These are phyloP conservation scores for Austroboletus niveus DNA, from an alignment of 1,284 basidiomycete genomes.

Conservation along the genomic window DNA sequence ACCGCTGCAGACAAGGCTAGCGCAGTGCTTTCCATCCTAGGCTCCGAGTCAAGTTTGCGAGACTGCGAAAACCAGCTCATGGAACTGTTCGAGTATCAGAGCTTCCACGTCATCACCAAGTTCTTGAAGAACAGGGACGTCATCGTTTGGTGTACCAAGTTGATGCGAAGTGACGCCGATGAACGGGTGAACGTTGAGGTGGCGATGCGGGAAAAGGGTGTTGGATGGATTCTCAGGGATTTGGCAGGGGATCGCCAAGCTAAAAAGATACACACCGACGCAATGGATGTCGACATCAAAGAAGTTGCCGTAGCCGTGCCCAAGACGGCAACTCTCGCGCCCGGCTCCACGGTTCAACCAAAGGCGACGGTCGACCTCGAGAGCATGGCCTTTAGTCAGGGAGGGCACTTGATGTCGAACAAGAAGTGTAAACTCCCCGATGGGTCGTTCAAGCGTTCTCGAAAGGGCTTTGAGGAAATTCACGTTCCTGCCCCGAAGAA, in stretches of 20 bases:
- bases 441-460: slow-evolving; percentile 94
- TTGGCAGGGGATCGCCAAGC: slow-evolving; percentile 75
- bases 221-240: slow-evolving; percentile 94
- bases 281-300: slow-evolving; percentile 78
- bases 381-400: slow-evolving; percentile 93
- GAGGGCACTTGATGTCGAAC: slow-evolving; percentile 96
- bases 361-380: slow-evolving; percentile 89
- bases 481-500: slow-evolving; percentile 95
- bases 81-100: slow-evolving; percentile 95
- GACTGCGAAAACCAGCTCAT: slow-evolving; percentile 98
- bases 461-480: slow-evolving; percentile 98
- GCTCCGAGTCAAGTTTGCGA: slow-evolving; percentile 85
- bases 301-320: slow-evolving; percentile 56
- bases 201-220: slow-evolving; percentile 96
- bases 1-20: slow-evolving; percentile 92
- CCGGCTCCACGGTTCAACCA: slow-evolving; percentile 86
- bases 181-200: slow-evolving; percentile 95
- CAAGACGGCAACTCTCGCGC: slow-evolving; percentile 85
- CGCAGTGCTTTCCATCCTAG: slow-evolving; percentile 83
- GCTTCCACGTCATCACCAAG: slow-evolving; percentile 88
- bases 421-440: slow-evolving; percentile 98
- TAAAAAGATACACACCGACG: slow-evolving; percentile 49
- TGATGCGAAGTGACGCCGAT: slow-evolving; percentile 87
- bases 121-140: slow-evolving; percentile 96
- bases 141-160: slow-evolving; percentile 97